Evolutionary conservation across 1,139 yeast species (phyloP), one percentile per base, ranked within the genome.

Genomic region (Saccharomyces hybrid): DNA sequence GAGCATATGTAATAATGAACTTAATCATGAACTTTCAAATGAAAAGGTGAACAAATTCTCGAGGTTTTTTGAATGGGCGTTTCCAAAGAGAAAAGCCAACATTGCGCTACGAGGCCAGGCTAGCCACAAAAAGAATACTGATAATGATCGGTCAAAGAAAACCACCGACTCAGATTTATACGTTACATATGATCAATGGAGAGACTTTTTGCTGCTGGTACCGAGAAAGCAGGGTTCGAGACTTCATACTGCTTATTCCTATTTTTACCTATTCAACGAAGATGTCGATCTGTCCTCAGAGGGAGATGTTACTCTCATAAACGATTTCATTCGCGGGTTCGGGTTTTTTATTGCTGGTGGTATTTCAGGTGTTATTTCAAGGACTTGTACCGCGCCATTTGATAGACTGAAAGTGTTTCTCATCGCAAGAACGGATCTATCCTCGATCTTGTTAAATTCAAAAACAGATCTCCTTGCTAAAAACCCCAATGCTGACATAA

Each of bases 311-410:
- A 84, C 95, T 0, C 76, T 90, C 47, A 84, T 86, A 48, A 84
- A 82, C 65, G 96, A 88, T 59, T 80, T 88, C 53, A 73, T 88
- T 48, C 84, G 85, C 65, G 96, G 97, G 32, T 78, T 89, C 60
- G 97, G 97, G 0, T 93, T 83, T 67, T 93, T 93, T 65, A 71
- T 90, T 38, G 96, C 97, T 1, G 99, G 99, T 38, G 99, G 99
- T 0, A 71, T 91, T 32, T 88, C 97, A 0, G 99, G 99, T 1
- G 99, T 93, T 5, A 86, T 93, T 4, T 89, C 97, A n/a, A 82
- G 99, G 72, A 90, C 98, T 0, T 86, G 95, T 64, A 93, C 99
- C 0, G 99, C 99, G 0, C 99, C 99, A 11, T 88, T 93, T 64
- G 99, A 93, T 70, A 79, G 99, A 69, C 81, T 93, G 27, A 93